A percentile compares a stretch with the other conserved stretches of the same genome.
phyloP scores from a whole-genome alignment of 2,329 filamentous ascomycete genomes.

The Dactylellina sp. region DNA sequence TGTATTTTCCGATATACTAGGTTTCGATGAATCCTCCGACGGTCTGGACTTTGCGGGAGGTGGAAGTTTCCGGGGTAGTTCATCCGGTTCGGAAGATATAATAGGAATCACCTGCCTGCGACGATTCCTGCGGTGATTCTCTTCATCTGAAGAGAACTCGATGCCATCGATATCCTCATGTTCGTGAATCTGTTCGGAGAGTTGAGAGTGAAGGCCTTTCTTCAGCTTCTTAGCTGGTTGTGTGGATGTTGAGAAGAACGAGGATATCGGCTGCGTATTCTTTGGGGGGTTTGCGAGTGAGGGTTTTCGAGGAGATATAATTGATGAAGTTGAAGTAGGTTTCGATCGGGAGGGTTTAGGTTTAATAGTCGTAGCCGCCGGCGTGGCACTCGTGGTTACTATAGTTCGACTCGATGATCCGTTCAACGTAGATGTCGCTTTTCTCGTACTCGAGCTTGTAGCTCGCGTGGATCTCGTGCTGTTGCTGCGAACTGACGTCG shows the following conservation, averaged over 20 bases:
- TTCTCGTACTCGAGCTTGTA: slow-evolving; percentile 29
- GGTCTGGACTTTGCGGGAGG: slow-evolving; percentile 16
- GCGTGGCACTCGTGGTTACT: background rate
- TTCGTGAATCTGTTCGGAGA: slow-evolving; percentile 42
- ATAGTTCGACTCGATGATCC: slow-evolving; percentile 12
- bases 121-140: slow-evolving; percentile 20
- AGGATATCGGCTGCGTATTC: slow-evolving; percentile 38
- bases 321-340: slow-evolving; percentile 3
- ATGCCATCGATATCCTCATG: slow-evolving; percentile 50
- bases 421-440: slow-evolving; percentile 7
- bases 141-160: slow-evolving; percentile 47
- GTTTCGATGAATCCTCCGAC: background rate
- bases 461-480: slow-evolving; percentile 39
- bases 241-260: slow-evolving; percentile 43
- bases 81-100: slow-evolving; percentile 54
- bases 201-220: slow-evolving; percentile 13
- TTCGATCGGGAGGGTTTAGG: slow-evolving; percentile 31
- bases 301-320: slow-evolving; percentile 39
- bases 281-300: slow-evolving; percentile 17
- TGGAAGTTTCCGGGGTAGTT: slow-evolving; percentile 48
- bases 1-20: background rate
- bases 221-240: slow-evolving; percentile 41
- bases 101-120: slow-evolving; percentile 47
- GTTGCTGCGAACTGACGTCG: slow-evolving; percentile 12
- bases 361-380: background rate